These are phyloP conservation scores for Nicotiana rustica DNA, from an alignment of 305 asterid species.

Conservation along the genomic window DNA sequence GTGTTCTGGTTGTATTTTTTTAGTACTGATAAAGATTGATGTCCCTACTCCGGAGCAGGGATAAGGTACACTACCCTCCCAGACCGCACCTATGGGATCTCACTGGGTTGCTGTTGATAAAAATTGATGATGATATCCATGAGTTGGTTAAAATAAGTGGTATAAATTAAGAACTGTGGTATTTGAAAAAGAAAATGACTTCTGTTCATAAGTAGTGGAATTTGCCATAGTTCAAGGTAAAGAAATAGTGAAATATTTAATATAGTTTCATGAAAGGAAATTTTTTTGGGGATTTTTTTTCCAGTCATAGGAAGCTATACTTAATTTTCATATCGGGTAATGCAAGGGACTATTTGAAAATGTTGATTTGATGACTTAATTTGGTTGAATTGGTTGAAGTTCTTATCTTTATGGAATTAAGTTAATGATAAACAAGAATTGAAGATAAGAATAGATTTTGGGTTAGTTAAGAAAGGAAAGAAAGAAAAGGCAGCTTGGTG, in stretches of 20 bases:
- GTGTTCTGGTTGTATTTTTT: not conserved
- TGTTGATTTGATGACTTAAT: not conserved
- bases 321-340: not conserved
- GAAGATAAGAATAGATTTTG: not conserved
- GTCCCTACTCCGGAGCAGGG: too few species aligned
- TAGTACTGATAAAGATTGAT: not conserved
- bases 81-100: too few species aligned
- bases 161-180: not conserved
- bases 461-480: not conserved
- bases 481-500: too few species aligned
- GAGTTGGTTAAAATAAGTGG: slow-evolving; percentile 15
- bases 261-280: not conserved
- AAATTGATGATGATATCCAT: not conserved
- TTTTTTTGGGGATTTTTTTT: not conserved
- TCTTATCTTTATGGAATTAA: not conserved
- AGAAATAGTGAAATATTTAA: not conserved
- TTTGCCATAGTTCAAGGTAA: not conserved
- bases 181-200: not conserved
- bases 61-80: too few species aligned
- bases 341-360: not conserved
- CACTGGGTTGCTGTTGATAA: too few species aligned
- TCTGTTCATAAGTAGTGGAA: not conserved
- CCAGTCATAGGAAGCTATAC: not conserved
- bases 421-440: not conserved
- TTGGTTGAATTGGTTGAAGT: not conserved